Base-by-base conservation (phyloP, 768 basidiomycete species). In the Mycena polygramma region DNA sequence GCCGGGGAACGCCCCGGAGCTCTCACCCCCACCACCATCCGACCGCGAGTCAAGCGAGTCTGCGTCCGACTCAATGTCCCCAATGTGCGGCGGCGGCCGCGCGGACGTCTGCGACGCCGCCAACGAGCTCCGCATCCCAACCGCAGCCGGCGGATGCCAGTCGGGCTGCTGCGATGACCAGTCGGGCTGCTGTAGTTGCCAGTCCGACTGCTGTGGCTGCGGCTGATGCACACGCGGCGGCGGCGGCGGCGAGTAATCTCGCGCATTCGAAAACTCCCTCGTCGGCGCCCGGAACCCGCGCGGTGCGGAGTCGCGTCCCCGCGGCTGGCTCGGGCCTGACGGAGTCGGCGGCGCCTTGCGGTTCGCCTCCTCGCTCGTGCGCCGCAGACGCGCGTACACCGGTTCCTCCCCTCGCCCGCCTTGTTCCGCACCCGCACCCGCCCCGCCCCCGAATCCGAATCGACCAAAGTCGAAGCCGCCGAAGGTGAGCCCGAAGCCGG, bases 1-100 rank as follows among this genome's bases (percentile, higher is more conserved):
- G 17, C 72, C 72, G 0, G 72, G 72, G 46, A 73, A 73, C 36
- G 66, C 66, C 22, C 67, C 65, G 45, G 72, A 73, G 55, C 72
- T 73, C 66, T 73, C 72, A 20, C 63, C 69, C 24, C 72, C 72
- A 24, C 68, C 58, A n/a, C 69, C 69, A 26, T 26, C 49, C 37
- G 61, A 65, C 30, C 63, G 14, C 26, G 68, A 73, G 49, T 73
- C 69, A 1, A 73, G 66, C 54, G 72, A 73, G 55, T 73, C 72
- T 66, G 39, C 68, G 22, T 73, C 72, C 61, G 66, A 68, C 36
- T 73, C 72, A 7, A n/a, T 64, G 41, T 41, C 41, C 57, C 24
- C 22, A 9, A 36, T 15, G 4, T 20, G 37, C 22, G 7, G 17
- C 7, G 39, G 36, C 39, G 13, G 7, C 22, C 10, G 35, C 62